These are phyloP conservation scores for Adansonia madagascariensis DNA, from an alignment of 441 rosid genomes.

Conservation along the genomic window DNA sequence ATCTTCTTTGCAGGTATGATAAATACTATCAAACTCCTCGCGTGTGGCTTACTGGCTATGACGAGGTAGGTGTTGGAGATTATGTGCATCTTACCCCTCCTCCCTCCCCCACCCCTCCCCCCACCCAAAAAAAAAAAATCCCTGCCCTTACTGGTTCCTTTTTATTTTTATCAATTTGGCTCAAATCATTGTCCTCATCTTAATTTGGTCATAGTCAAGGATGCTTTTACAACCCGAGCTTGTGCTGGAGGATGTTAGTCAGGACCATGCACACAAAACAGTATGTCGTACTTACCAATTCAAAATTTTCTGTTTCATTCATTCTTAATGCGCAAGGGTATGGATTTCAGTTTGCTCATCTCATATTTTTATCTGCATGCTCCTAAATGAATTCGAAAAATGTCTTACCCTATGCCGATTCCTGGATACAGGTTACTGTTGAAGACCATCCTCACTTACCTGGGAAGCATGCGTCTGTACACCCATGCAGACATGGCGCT, in stretches of 20 bases:
- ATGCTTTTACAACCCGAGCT: conserved; percentile 85
- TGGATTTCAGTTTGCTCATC: background rate
- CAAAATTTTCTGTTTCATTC: background rate
- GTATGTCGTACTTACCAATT: conserved; percentile 34
- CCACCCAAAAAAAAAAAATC: background rate
- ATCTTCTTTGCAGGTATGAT: conserved; percentile 73
- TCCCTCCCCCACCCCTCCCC: background rate
- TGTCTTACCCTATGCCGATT: background rate
- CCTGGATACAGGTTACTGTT: conserved; percentile 74
- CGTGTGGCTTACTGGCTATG: conserved; percentile 99
- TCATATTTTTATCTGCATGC: conserved; percentile 7
- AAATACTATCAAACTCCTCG: conserved; percentile 99
- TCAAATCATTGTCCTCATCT: conserved; percentile 18
- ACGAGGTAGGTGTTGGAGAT: conserved; percentile 63
- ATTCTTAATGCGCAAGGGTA: background rate
- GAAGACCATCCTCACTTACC: conserved; percentile 97
- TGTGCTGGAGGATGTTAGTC: conserved; percentile 91
- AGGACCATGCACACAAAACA: conserved; percentile 93
- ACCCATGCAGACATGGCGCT: conserved; percentile 97
- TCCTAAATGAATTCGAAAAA: background rate
- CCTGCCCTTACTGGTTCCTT: background rate
- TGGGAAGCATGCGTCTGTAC: conserved; percentile 96
- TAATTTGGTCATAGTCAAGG: conserved; percentile 60
- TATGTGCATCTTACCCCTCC: background rate
- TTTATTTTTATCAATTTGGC: conserved; percentile 14